These are phyloP conservation scores for Tagetes erecta DNA, from an alignment of 129 eudicot genomes.

Conservation along the genomic window DNA sequence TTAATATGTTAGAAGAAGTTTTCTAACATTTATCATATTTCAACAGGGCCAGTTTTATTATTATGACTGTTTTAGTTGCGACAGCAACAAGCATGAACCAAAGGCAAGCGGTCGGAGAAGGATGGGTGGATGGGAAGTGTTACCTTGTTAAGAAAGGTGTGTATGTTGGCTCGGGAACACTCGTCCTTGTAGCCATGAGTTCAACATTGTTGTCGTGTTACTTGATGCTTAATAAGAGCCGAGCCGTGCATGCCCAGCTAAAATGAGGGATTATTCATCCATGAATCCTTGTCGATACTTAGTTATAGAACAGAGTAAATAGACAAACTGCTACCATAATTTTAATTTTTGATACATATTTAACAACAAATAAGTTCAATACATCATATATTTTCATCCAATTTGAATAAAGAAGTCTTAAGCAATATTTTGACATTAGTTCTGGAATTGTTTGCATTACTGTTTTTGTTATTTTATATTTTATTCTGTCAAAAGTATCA, in stretches of 20 bases:
- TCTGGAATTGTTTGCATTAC: not conserved
- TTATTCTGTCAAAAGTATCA: too few relatives aligned
- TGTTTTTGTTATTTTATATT: too few relatives aligned
- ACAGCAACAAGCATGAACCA: slow-evolving; percentile 67
- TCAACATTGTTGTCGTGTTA: slow-evolving; percentile 37
- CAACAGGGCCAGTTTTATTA: slow-evolving; percentile 67
- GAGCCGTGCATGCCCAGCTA: slow-evolving; percentile 30
- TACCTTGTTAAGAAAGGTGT: slow-evolving; percentile 76
- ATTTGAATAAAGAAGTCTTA: not conserved
- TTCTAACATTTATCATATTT: not conserved
- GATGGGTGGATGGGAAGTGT: slow-evolving; percentile 79
- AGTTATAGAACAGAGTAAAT: not conserved
- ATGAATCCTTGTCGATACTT: not conserved
- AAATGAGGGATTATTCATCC: slow-evolving; percentile 19
- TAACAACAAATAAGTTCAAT: not conserved
- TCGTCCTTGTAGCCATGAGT: slow-evolving; percentile 47
- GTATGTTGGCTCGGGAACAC: slow-evolving; percentile 52
- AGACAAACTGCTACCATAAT: not conserved
- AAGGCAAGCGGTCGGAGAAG: slow-evolving; percentile 61
- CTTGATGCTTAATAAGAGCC: slow-evolving; percentile 27
- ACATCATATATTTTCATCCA: not conserved
- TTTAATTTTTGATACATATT: not conserved
- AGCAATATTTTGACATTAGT: too few relatives aligned
- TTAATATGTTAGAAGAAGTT: not conserved
- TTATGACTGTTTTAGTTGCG: slow-evolving; percentile 30